Evolutionary conservation across 2,329 filamentous ascomycete species (phyloP).

Genomic region (Clarireedia hainanense): DNA sequence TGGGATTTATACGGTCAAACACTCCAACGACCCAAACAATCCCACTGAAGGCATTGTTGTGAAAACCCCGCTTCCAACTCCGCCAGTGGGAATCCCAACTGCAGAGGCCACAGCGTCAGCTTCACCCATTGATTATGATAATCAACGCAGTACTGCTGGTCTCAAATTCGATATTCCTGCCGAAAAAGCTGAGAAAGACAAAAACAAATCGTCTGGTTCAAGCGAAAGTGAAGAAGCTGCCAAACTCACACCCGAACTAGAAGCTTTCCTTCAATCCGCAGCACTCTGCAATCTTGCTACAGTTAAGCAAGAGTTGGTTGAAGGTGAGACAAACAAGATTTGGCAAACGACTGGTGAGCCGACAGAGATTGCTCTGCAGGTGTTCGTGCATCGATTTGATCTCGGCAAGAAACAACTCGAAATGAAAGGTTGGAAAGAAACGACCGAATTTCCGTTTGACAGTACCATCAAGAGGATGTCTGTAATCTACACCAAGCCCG

Average conservation of each 20-base stretch:
- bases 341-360: conserved; percentile 61
- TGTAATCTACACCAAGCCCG: conserved; percentile 49
- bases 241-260: conserved; percentile 36
- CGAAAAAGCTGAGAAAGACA: conserved; percentile 32
- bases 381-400: conserved; percentile 62
- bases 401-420: conserved; percentile 43
- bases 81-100: no score
- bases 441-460: conserved; percentile 66
- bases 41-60: conserved; percentile 43
- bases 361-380: conserved; percentile 68
- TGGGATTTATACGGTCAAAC: conserved; percentile 43
- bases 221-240: conserved; percentile 16
- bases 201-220: conserved; percentile 23
- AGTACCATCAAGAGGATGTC: conserved; percentile 72
- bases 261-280: conserved; percentile 51
- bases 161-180: conserved; percentile 41
- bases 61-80: conserved; percentile 21
- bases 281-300: conserved; percentile 54
- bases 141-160: conserved; percentile 50
- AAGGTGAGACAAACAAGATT: conserved; percentile 43
- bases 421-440: conserved; percentile 44
- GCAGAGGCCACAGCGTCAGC: not conserved
- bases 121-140: conserved; percentile 46
- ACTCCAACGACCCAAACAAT: conserved; percentile 45
- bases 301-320: conserved; percentile 56